Evolutionary conservation across 1,139 yeast genomes (phyloP).

Genomic region (Pichia sp.): DNA sequence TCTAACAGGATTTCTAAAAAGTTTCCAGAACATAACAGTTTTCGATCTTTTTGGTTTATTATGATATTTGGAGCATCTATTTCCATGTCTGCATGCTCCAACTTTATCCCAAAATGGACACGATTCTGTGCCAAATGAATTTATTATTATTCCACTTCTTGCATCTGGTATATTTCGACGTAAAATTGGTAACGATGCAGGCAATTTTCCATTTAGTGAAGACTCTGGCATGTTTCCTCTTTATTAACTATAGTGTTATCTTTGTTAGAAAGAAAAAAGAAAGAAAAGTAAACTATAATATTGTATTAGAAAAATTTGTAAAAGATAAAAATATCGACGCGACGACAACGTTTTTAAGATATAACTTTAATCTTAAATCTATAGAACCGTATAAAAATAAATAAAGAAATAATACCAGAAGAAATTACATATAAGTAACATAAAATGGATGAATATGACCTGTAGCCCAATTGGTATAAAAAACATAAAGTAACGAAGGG

Average conservation of each 20-base stretch:
- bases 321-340: not conserved
- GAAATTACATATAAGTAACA: not conserved
- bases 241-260: too few species aligned
- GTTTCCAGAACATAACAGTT: conserved; percentile 60
- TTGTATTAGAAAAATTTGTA: too few species aligned
- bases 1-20: conserved; percentile 58
- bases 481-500: not conserved
- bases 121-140: conserved; percentile 7
- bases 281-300: too few species aligned
- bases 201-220: not conserved
- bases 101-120: conserved; percentile 64
- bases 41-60: conserved; percentile 60
- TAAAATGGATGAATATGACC: not conserved
- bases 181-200: not conserved
- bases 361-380: not conserved
- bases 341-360: not conserved
- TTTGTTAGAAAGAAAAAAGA: too few species aligned
- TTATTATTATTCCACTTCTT: not conserved
- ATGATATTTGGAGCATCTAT: conserved; percentile 76
- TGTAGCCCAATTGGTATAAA: not conserved
- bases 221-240: too few species aligned
- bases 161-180: not conserved
- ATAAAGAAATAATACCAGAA: not conserved
- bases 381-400: not conserved
- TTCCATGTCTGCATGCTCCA: conserved; percentile 94